A percentile compares a stretch with the other conserved stretches of the same genome.
phyloP scores from a whole-genome alignment of 2,329 filamentous ascomycete species.

The Apiospora sp. region DNA sequence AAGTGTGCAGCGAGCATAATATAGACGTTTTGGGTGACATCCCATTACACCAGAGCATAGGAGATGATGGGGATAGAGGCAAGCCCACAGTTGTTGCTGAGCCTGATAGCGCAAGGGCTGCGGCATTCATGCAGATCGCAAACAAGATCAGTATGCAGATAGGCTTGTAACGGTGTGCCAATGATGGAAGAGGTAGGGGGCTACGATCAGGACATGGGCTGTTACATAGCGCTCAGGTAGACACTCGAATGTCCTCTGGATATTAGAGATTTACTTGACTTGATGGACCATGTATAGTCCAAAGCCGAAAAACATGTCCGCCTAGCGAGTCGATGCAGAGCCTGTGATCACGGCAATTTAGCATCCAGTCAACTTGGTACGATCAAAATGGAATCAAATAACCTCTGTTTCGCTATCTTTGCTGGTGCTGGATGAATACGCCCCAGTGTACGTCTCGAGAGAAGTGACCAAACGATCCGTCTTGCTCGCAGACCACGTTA shows the following conservation, averaged over 20 bases:
- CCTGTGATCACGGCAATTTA: conserved; percentile 30
- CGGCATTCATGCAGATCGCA: conserved; percentile 77
- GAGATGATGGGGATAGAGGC: conserved; percentile 85
- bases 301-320: neutral
- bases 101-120: conserved; percentile 75
- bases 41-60: conserved; percentile 85
- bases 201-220: conserved; percentile 28
- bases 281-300: neutral
- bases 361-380: conserved; percentile 30
- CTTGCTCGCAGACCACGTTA: conserved; percentile 41
- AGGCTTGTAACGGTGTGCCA: conserved; percentile 40
- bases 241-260: neutral
- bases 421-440: neutral
- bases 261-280: neutral
- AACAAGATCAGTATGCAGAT: conserved; percentile 59
- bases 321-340: neutral
- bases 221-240: conserved; percentile 1
- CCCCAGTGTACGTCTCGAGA: neutral
- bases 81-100: conserved; percentile 91
- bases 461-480: conserved; percentile 30
- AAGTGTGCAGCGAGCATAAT: conserved; percentile 74
- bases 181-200: conserved; percentile 21
- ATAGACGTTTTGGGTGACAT: conserved; percentile 89
- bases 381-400: conserved; percentile 5
- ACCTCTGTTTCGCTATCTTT: conserved; percentile 12